Conservation (phyloP, 164 flowering plant genomes). For the Magnolia changhungtana region DNA sequence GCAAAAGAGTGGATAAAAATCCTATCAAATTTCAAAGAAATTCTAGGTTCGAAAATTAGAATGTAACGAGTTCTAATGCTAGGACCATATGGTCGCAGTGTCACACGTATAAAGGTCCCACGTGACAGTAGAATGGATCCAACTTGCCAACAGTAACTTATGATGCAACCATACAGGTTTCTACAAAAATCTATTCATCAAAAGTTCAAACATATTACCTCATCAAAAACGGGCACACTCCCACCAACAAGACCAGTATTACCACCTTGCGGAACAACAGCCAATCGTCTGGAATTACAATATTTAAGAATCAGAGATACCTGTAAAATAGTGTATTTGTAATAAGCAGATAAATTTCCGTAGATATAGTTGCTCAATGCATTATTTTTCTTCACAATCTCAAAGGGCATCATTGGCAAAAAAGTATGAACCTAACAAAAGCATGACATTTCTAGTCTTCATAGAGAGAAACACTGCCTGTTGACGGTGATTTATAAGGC, state of each 20-base stretch:
- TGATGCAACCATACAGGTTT: neutral
- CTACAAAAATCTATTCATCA: neutral
- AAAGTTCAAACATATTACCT: conserved; percentile 40
- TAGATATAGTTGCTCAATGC: conserved; percentile 1
- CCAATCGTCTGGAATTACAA: conserved; percentile 79
- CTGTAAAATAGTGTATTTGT: conserved; percentile 31
- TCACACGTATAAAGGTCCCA: neutral
- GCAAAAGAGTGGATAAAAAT: too few relatives aligned
- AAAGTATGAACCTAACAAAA: neutral
- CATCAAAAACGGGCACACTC: conserved; percentile 97
- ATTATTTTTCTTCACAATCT: neutral
- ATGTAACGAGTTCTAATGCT: too few relatives aligned
- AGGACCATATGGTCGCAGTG: too few relatives aligned
- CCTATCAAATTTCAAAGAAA: too few relatives aligned
- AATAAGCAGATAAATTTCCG: neutral
- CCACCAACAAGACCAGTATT: conserved; percentile 99
- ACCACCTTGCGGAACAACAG: conserved; percentile 99
- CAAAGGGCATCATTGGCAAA: neutral
- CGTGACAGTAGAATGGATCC: neutral
- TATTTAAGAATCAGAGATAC: conserved; percentile 76
- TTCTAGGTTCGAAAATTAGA: too few relatives aligned
- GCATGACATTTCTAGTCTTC: neutral
- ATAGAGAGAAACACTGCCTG: neutral
- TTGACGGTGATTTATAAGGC: neutral
- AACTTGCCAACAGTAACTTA: neutral